Percentiles rank a stretch among this genome's conserved stretches.
Conservation (phyloP, 169 alveolate genomes). For the Cryptosporidium canis region DNA sequence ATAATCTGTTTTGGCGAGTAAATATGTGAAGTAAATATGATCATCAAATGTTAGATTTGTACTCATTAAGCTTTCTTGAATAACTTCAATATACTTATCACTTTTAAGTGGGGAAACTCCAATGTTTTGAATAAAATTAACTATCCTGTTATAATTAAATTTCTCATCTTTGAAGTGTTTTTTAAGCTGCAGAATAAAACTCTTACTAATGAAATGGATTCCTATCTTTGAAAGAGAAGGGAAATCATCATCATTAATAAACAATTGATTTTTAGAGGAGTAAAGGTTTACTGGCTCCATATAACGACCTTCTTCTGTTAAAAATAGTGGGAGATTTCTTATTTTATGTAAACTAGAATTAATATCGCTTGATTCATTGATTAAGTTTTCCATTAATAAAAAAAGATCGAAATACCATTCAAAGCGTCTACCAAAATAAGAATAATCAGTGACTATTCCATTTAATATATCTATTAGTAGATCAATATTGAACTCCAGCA, state of each 20-base stretch:
- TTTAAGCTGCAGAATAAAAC: background rate
- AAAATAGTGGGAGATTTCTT: conserved; percentile 1
- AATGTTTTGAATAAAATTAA: conserved; percentile 1
- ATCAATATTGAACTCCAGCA: conserved; percentile 8
- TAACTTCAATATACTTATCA: conserved; percentile 15
- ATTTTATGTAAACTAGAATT: background rate
- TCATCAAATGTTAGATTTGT: background rate
- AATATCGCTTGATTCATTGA: background rate
- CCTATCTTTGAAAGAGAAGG: background rate
- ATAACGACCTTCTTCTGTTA: conserved; percentile 37
- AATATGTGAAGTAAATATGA: background rate
- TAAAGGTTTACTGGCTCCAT: background rate
- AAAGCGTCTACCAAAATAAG: conserved; percentile 41
- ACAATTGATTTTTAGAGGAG: conserved; percentile 9
- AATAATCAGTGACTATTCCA: conserved; percentile 41
- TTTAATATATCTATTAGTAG: conserved; percentile 10
- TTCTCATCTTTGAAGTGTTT: background rate
- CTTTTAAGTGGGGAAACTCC: background rate
- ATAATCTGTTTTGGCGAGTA: background rate
- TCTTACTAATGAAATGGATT: conserved; percentile 27
- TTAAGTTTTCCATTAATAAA: background rate
- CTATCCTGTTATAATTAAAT: conserved; percentile 5
- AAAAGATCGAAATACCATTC: conserved; percentile 41
- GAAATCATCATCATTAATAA: background rate
- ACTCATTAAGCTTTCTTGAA: background rate